Base-by-base conservation (phyloP, 805 yeast genomes). In the Teunomyces pallodes region DNA sequence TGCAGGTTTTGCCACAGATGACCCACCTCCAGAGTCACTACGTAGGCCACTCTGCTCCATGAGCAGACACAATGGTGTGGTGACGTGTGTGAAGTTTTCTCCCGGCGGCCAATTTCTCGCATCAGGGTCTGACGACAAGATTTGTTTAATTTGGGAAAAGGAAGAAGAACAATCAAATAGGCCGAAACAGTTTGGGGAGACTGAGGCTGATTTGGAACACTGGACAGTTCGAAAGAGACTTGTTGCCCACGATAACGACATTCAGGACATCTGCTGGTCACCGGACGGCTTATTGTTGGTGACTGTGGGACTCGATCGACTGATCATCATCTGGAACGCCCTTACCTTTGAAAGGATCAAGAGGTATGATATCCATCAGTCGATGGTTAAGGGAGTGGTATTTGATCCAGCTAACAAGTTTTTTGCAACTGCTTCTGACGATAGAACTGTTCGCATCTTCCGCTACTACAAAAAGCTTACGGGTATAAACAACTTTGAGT, bases 341-440 rank as follows among this genome's bases (percentile, higher is more conserved):
- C 70, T 82, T 2, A 92, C 97, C 0, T 90, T 94, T 74, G 96
- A 94, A 68, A 80, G 89, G 54, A 81, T 92, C 48, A 90, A 89
- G 62, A 73, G 96, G 29, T 87, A 90, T 58, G 97, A 92, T 60
- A 85, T 90, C 17, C 99, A 94, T 65, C 95, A 90, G 62, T 87
- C 96, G 2, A 92, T 88, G 70, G 97, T 94, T 26, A 94, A 94
- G 66, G 98, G 99, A 48, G 88, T 94, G 9, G 92, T 92, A 1
- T 94, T 94, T 66, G 99, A 94, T 64, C 99, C 99, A 0, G 99
- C 99, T 2, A 90, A 90, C 65, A 94, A 94, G 69, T 94, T 90
- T 65, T 94, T 94, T 71, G 97, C 96, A 6, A 92, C 99, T 0
- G 91, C 95, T 17, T 87, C 96, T 1, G 99, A 94, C 67, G 99